Evolutionary conservation across 1,284 basidiomycete genomes (phyloP).

Genomic region (Ustilago xerochloae): DNA sequence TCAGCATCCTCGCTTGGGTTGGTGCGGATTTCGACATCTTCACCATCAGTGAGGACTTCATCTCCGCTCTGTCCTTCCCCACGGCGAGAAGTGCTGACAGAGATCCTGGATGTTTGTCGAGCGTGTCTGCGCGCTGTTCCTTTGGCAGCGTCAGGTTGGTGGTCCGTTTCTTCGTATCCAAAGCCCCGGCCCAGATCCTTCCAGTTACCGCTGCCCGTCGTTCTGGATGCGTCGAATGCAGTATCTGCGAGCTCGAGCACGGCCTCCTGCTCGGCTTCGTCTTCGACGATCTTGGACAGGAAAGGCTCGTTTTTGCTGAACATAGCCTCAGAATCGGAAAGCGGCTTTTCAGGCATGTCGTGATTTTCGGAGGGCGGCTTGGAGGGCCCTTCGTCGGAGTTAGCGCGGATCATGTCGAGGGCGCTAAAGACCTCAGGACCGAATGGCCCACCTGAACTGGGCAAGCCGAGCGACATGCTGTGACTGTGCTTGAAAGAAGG

Average conservation of each 20-base stretch:
- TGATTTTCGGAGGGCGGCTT: conserved; percentile 23
- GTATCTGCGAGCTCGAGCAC: neutral
- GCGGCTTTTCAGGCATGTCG: conserved; percentile 18
- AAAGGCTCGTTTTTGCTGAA: neutral
- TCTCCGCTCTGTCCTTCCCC: conserved; percentile 32
- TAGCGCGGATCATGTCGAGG: conserved; percentile 51
- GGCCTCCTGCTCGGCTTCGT: conserved; percentile 17
- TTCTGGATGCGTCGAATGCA: neutral
- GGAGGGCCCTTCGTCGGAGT: conserved; percentile 33
- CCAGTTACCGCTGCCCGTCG: conserved; percentile 30
- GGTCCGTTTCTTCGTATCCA: conserved; percentile 47
- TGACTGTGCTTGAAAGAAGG: conserved; percentile 21
- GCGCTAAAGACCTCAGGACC: conserved; percentile 53
- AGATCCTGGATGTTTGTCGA: conserved; percentile 35
- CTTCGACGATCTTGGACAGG: conserved; percentile 29
- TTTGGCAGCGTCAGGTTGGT: neutral
- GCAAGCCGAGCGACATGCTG: conserved; percentile 60
- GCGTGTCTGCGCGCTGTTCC: conserved; percentile 9
- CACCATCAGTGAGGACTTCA: conserved; percentile 10
- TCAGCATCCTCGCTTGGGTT: conserved; percentile 62
- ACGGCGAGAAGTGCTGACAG: conserved; percentile 34
- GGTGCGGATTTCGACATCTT: conserved; percentile 50
- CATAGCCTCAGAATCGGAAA: conserved; percentile 34
- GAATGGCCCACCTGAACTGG: conserved; percentile 52
- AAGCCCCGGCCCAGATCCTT: conserved; percentile 57